Evolutionary conservation across 257 asterid species (phyloP), one percentile per base, ranked within the genome.

Genomic region (Orobanche coerulescens): DNA sequence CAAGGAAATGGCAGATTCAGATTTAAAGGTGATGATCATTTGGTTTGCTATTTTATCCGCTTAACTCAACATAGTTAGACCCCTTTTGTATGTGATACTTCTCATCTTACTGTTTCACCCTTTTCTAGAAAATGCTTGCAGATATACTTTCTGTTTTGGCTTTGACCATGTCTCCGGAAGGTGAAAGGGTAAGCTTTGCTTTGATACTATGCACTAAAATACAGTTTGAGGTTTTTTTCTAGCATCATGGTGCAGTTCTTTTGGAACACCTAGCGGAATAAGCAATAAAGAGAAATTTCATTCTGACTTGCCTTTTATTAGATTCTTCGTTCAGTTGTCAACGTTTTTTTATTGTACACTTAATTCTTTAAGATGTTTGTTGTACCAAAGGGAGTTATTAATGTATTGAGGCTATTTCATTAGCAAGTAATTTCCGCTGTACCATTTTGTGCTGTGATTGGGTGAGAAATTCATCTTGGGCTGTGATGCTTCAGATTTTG

Each of bases 71-170:
- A 12, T 22, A 7, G 6, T 28, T 9, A 11, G 28, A 31, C 36
- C 26, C 7, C 12, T 5, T 28, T 55, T 56, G 28, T 54, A 55
- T 10, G 26, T 15, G 9, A 52, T 54, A 40, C 44, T 36, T 40
- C 6, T 59, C 36, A 25, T 42, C 24, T 52, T 11, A 22, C 15
- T 24, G 62, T 47, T 42, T 11, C 8, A 18, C 60, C 12, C 54
- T 13, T 24, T 25, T 28, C 67, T 82, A 88, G 99, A 89, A 75
- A 74, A 64, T 89, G 62, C 80, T 93, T 31, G 96, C 99, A 1
- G 99, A 93, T 73, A 85, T 93, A 72, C 97, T 93, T 24, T 93
- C 99, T 25, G 96, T 93, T 65, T 67, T 93, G 83, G 99, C 99
- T 26, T 74, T 89, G 86, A 93, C 99, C 31, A 93, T 93, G 99